Percentiles rank a stretch among this genome's conserved stretches.
These are phyloP conservation scores for Farysia itapuensis DNA, from an alignment of 1,284 basidiomycete species.

Conservation along the genomic window DNA sequence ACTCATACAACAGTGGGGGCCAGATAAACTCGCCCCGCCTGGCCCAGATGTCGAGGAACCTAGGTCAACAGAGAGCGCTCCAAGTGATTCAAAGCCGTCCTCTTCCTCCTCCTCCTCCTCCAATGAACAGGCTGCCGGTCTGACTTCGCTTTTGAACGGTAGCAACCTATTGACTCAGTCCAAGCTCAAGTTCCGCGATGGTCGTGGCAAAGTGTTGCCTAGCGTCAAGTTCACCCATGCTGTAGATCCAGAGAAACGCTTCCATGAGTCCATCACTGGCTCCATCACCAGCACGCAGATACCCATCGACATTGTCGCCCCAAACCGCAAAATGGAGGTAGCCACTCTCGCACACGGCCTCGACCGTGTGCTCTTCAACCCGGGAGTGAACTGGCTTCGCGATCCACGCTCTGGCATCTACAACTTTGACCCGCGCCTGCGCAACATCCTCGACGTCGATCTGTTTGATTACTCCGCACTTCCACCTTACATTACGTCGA, in stretches of 20 bases:
- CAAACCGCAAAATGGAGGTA: conserved; percentile 62
- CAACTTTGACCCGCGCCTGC: conserved; percentile 76
- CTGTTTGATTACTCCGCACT: conserved; percentile 87
- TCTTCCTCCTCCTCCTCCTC: too few relatives aligned
- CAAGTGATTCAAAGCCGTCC: too few relatives aligned
- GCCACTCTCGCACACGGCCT: conserved; percentile 76
- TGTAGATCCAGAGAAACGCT: conserved; percentile 11
- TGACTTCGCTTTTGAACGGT: conserved; percentile 12
- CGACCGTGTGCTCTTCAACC: conserved; percentile 66
- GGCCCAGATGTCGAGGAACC: too few relatives aligned
- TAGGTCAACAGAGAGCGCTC: too few relatives aligned
- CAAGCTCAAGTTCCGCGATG: conserved; percentile 15
- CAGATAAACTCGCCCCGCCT: too few relatives aligned
- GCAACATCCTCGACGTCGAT: conserved; percentile 74
- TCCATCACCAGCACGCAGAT: conserved; percentile 9
- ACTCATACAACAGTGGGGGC: too few relatives aligned
- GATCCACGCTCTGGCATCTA: conserved; percentile 84
- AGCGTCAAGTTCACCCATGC: conserved; percentile 10
- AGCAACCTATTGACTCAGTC: conserved; percentile 13
- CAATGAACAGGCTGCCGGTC: too few relatives aligned
- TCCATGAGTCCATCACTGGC: conserved; percentile 22
- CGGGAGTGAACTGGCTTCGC: conserved; percentile 86
- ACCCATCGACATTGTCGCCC: conserved; percentile 31
- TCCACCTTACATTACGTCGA: conserved; percentile 77
- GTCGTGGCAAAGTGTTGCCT: conserved; percentile 7